A percentile compares a stretch with the other conserved stretches of the same genome.
Conservation (phyloP, 1,139 yeast genomes). For the Geotrichum fermentans region DNA sequence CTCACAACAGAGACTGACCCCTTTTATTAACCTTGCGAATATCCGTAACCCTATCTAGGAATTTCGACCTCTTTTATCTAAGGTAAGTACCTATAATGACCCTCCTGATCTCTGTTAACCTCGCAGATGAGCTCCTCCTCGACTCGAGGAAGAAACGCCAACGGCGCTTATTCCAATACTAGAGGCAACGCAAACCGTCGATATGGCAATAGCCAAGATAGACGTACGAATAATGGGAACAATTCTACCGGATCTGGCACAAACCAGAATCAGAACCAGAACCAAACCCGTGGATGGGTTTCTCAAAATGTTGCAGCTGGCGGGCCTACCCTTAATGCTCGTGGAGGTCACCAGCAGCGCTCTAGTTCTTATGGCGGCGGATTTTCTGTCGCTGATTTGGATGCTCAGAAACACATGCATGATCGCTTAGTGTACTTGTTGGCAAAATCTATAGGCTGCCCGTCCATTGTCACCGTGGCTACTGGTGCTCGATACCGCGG, state of each 20-base stretch:
- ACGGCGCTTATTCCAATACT: conserved; percentile 7
- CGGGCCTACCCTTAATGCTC: conserved; percentile 1
- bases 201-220: conserved; percentile 10
- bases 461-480: conserved; percentile 53
- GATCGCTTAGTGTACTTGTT: conserved; percentile 50
- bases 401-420: conserved; percentile 36
- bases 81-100: too few relatives aligned
- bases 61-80: too few relatives aligned
- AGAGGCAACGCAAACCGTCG: conserved; percentile 10
- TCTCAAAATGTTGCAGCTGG: neutral
- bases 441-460: conserved; percentile 53
- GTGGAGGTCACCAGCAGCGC: conserved; percentile 1
- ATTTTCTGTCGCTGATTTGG: conserved; percentile 13
- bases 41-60: too few relatives aligned
- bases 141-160: conserved; percentile 14
- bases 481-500: conserved; percentile 63
- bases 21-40: too few relatives aligned
- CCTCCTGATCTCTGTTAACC: too few relatives aligned
- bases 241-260: conserved; percentile 1
- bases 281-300: neutral
- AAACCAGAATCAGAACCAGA: too few relatives aligned
- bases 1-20: too few relatives aligned
- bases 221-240: conserved; percentile 6
- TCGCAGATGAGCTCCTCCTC: conserved; percentile 1
- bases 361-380: conserved; percentile 1